Base-by-base conservation (phyloP, 345 rosid genomes). In the Clarkia xantiana region DNA sequence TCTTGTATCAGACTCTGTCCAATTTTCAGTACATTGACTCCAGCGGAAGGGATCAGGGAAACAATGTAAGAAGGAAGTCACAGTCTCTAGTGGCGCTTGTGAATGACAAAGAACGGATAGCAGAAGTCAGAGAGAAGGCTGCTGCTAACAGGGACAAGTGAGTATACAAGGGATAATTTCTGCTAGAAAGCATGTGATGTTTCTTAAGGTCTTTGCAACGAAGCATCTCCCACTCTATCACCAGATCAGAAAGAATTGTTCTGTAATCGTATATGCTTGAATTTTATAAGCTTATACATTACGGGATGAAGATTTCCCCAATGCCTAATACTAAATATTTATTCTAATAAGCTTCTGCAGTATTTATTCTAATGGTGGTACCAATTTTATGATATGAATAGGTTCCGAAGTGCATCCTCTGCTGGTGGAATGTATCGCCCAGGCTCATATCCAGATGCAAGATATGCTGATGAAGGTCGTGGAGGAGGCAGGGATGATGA, bases 41-140 rank as follows among this genome's bases (percentile, higher is more conserved):
- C 45, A 76, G 78, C 60, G 96, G 96, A 64, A 80, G 79, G 73
- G 98, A 91, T 65, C 96, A 91, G 71, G 98, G 98, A 56, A 86
- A 63, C 75, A 91, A 87, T 75, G 94, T 91, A 47, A 74, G 98
- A 61, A 91, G 68, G 79, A 91, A 84, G 64, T 86, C 98, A 49
- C 98, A 91, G 76, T 55, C 78, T 67, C 94, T 91, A 56, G 94
- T 91, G 53, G 75, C 68, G 44, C 73, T 91, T 66, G 96, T 81
- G 59, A 84, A 81, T 67, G 96, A 91, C 72, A 91, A 91, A 63
- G 98, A 86, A 69, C 76, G 90, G 63, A 78, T 91, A 63, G 47
- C 63, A 36, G 96, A 91, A 67, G 90, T 76, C 61, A 76, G 98
- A 66, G 77, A 91, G 69, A 91, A 86, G 80, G 98, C 98, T 69